Percentiles rank a stretch among this genome's conserved stretches.
phyloP scores from a whole-genome alignment of 179 eudicot species.

The Beta macrorhiza region DNA sequence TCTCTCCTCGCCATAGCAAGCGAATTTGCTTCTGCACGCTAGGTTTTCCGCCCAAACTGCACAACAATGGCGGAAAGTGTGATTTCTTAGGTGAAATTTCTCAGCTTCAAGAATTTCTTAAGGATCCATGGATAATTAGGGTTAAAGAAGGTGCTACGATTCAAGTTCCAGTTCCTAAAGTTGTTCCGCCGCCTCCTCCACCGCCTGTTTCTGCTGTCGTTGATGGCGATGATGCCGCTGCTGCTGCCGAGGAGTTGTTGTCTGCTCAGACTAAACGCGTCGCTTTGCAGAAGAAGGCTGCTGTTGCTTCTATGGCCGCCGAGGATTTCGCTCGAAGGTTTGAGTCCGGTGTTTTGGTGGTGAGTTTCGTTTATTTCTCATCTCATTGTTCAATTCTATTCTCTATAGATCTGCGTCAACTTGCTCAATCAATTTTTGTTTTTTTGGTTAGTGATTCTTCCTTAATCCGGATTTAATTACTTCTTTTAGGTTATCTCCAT shows the following conservation, averaged over 20 bases:
- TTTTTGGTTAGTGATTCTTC: neutral
- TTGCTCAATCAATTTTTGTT: neutral
- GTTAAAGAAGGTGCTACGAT: constrained; percentile 49
- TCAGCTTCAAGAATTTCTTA: constrained; percentile 43
- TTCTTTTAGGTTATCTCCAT: neutral
- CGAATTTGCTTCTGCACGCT: constrained; percentile 71
- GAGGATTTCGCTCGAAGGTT: constrained; percentile 80
- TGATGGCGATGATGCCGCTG: constrained; percentile 15
- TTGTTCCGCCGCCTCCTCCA: constrained; percentile 46
- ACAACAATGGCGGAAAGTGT: constrained; percentile 19
- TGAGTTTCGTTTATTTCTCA: constrained; percentile 2
- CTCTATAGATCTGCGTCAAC: neutral
- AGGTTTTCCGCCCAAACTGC: constrained; percentile 59
- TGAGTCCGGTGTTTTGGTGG: constrained; percentile 66
- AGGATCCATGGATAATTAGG: constrained; percentile 64
- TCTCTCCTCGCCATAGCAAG: constrained; percentile 43
- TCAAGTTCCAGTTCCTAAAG: constrained; percentile 70
- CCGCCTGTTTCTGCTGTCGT: constrained; percentile 25
- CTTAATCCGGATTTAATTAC: neutral
- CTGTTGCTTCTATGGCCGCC: constrained; percentile 62
- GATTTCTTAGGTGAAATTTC: constrained; percentile 43
- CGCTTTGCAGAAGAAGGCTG: constrained; percentile 76
- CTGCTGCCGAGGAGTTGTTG: constrained; percentile 44
- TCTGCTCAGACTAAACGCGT: constrained; percentile 82
- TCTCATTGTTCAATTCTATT: too few relatives aligned